Base-by-base conservation (phyloP, 495 filamentous ascomycete genomes). In the Aspergillus conjunctus region DNA sequence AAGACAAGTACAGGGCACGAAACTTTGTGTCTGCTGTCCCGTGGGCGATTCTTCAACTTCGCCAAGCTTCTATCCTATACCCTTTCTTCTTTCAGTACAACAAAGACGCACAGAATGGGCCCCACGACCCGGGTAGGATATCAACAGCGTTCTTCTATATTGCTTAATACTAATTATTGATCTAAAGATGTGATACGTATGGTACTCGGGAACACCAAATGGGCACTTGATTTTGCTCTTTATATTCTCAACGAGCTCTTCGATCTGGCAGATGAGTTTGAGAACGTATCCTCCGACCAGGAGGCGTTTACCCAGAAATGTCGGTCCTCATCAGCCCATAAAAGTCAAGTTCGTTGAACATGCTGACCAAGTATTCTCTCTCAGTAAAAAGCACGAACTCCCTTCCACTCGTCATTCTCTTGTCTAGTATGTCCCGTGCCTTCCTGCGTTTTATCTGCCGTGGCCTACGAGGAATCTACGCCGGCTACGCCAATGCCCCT, bases 401-500 rank as follows among this genome's bases (percentile, higher is more conserved):
- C 63, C 75, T 91, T 14, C 77, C 87, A 22, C 78, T 95, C 22
- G 77, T 91, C 60, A 76, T 92, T 50, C 75, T 92, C 50, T 82
- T 93, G 21, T 87, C 87, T 58, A 90, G 88, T 52, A 85, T 88
- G 62, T 87, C 89, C 14, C 85, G 91, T 11, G 82, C 85, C 46
- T 87, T 92, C 64, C 76, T 93, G 53, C 82, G 81, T 17, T 86
- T 86, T 43, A 80, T 85, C 56, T 91, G 87, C 71, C 87, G 85
- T 51, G 83, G 83, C 31, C 80, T 92, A 32, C 77, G 76, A 43
- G 72, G 73, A 44, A 64, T 84, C 15, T 66, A 74, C 41, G 66
- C 68, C 7, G 72, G 74, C 41, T 75, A 75, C 62, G 59, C 68
- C 46, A 69, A 49, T 44, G 60, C 67, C 31, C 68, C 72, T 1